Conservation (phyloP, 148 eudicot genomes). For the Polygonum aviculare region DNA sequence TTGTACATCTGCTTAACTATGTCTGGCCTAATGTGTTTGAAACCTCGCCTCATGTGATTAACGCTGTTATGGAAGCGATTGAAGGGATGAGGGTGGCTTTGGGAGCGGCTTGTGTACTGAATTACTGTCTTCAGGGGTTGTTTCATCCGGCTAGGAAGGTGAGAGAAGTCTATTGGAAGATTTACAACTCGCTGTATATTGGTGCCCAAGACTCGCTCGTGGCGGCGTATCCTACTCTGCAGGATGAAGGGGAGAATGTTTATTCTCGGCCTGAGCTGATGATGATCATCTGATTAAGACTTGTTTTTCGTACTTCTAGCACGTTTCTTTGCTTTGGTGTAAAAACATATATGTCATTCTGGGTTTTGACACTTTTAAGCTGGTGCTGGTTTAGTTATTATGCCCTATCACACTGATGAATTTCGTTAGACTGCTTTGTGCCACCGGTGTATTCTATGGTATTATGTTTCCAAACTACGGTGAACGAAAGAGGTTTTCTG, state of each 20-base stretch:
- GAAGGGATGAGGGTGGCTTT: conserved; percentile 95
- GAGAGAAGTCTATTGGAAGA: conserved; percentile 95
- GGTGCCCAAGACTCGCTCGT: conserved; percentile 91
- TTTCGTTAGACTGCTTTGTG: no score
- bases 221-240: conserved; percentile 75
- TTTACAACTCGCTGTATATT: conserved; percentile 82
- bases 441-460: no score
- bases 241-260: conserved; percentile 62
- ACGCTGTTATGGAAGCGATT: conserved; percentile 89
- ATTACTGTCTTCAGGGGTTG: conserved; percentile 87
- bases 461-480: no score
- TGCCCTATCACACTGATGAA: not conserved
- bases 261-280: conserved; percentile 73
- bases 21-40: conserved; percentile 95
- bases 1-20: conserved; percentile 68
- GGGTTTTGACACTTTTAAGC: not conserved
- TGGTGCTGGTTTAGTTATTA: not conserved
- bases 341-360: not conserved
- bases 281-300: conserved; percentile 46
- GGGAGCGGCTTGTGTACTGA: conserved; percentile 76
- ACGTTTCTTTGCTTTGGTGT: not conserved
- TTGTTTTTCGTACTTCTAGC: not conserved
- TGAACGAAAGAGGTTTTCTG: no score
- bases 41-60: conserved; percentile 91
- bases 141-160: conserved; percentile 97